Base-by-base conservation (phyloP, 1,284 basidiomycete genomes). In the Inonotus hispidus region DNA sequence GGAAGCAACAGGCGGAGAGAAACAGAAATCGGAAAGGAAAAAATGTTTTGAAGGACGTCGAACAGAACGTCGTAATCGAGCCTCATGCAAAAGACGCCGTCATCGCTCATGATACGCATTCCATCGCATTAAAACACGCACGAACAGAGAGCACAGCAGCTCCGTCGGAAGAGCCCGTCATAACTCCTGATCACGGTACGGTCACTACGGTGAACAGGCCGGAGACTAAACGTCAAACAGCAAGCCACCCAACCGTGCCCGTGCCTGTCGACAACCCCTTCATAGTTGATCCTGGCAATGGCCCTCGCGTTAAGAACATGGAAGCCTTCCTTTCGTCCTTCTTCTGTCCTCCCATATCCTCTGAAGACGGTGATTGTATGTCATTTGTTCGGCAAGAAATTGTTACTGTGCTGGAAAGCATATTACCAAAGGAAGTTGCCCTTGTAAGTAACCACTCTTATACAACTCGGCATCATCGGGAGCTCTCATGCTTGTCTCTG, bases 301-400 rank as follows among this genome's bases (percentile, higher is more conserved):
- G 89, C 0, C 87, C 87, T 8, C 85, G 88, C 56, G 86, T 92
- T 4, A 78, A 82, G 11, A 78, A 88, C 68, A 74, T 79, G 6
- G 74, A 72, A 27, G 76, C 79, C 6, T 92, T 91, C 71, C 71
- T 92, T 27, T 66, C 74, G 2, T 84, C 82, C 11, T 83, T 77
- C 64, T 88, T 90, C 68, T 82, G 87, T 6, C 79, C 85, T 32
- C 81, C 82, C 13, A 80, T 84, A 0, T 80, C 85, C 1, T 65
- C 80, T 27, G 79, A 85, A 55, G 83, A 85, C 71, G 74, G 81
- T 47, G 68, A 88, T 45, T 88, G 87, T 66, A 84, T 83, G 10
- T 86, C 88, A 66, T 90, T 90, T 68, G 83, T 87, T 0, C 82
- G 85, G 66, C 79, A 82, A 45, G 89, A 89, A 67, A 79, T 91